These are phyloP conservation scores for Sophora flavescens DNA, from an alignment of 306 rosid species.

Conservation along the genomic window DNA sequence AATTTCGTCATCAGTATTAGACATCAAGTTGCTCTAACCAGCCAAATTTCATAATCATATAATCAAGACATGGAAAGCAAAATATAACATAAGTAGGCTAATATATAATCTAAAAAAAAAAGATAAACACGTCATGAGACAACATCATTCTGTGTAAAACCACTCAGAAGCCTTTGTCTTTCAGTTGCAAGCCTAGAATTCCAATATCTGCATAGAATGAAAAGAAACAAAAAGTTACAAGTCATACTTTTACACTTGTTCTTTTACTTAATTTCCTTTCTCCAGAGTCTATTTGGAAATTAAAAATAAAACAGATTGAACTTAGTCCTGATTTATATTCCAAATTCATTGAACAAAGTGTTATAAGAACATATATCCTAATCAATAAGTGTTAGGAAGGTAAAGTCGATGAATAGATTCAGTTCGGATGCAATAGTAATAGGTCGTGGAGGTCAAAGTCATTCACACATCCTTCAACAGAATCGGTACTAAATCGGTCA, in stretches of 20 bases:
- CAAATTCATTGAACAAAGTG: conserved; percentile 21
- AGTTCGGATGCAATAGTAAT: conserved; percentile 16
- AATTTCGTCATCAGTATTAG: conserved; percentile 16
- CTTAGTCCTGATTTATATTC: conserved; percentile 32
- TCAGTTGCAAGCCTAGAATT: conserved; percentile 94
- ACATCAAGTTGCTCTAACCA: conserved; percentile 38
- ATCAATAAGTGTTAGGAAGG: neutral
- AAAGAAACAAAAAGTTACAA: conserved; percentile 37
- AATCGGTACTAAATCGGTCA: conserved; percentile 5
- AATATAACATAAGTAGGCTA: conserved; percentile 21
- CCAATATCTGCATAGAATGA: conserved; percentile 78
- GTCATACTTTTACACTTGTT: conserved; percentile 11
- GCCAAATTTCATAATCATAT: conserved; percentile 34
- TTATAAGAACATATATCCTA: conserved; percentile 13
- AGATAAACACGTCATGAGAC: conserved; percentile 71
- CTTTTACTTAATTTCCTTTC: conserved; percentile 19
- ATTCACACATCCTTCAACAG: conserved; percentile 19
- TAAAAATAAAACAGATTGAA: neutral
- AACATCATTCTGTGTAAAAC: conserved; percentile 76
- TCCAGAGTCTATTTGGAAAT: conserved; percentile 9
- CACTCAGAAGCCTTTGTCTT: conserved; percentile 80
- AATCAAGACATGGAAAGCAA: conserved; percentile 31
- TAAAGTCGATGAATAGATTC: conserved; percentile 21
- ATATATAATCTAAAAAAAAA: conserved; percentile 4
- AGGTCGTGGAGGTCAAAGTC: conserved; percentile 22